Conservation (phyloP, 1,139 yeast species). For the Suhomyces yuchorum region DNA sequence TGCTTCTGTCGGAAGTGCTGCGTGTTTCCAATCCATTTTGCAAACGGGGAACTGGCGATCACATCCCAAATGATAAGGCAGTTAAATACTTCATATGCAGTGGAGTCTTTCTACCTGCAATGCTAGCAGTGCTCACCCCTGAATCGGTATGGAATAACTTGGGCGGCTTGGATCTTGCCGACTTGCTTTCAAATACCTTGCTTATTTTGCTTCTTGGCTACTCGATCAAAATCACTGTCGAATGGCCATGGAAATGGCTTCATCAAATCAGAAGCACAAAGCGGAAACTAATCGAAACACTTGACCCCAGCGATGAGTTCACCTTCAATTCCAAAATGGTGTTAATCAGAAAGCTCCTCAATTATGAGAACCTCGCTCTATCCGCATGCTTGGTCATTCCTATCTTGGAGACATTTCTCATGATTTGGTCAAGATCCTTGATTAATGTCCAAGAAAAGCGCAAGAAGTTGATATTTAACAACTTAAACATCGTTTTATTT, state of each 20-base stretch:
- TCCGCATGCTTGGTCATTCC: constrained; percentile 28
- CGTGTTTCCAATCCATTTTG: constrained; percentile 13
- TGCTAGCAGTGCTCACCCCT: constrained; percentile 16
- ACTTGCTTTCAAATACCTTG: constrained; percentile 31
- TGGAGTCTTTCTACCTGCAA: constrained; percentile 17
- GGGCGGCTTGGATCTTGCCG: constrained; percentile 16
- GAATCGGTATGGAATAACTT: constrained; percentile 14
- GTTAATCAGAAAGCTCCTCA: constrained; percentile 19
- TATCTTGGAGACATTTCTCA: constrained; percentile 26
- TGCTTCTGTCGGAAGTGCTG: constrained; percentile 10
- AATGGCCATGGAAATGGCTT: constrained; percentile 44
- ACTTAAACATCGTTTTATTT: constrained; percentile 34
- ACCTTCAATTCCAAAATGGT: constrained; percentile 13
- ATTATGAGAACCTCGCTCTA: constrained; percentile 28
- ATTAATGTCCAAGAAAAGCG: constrained; percentile 33
- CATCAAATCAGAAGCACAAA: constrained; percentile 27
- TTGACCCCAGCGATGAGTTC: neutral
- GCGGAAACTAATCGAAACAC: constrained; percentile 11
- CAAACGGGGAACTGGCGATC: constrained; percentile 5
- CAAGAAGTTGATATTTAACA: constrained; percentile 33
- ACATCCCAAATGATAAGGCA: constrained; percentile 9
- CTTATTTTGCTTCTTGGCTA: constrained; percentile 31
- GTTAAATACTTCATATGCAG: constrained; percentile 16
- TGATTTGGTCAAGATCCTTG: constrained; percentile 30
- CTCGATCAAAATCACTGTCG: constrained; percentile 31